Conservation (phyloP, 441 rosid genomes). For the Pelargonium citronellum region DNA sequence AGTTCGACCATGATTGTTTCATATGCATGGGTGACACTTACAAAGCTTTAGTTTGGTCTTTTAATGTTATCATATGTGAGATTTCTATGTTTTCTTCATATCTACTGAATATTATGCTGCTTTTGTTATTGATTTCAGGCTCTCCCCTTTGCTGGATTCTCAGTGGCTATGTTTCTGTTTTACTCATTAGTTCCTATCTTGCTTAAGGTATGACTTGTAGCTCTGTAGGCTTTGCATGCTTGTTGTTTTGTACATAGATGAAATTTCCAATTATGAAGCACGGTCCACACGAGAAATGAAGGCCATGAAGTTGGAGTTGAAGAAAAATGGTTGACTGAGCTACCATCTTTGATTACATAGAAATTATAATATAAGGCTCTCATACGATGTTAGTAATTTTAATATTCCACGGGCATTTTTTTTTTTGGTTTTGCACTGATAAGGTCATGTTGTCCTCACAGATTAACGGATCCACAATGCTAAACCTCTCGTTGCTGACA, state of each 20-base stretch:
- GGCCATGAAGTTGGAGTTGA: neutral
- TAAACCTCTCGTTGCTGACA: slow-evolving; percentile 72
- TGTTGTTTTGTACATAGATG: neutral
- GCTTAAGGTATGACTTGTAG: slow-evolving; percentile 53
- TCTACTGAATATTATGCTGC: neutral
- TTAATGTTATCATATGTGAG: neutral
- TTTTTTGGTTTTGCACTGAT: neutral
- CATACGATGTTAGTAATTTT: neutral
- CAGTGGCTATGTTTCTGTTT: slow-evolving; percentile 66
- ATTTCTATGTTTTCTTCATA: neutral
- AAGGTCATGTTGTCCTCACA: slow-evolving; percentile 23
- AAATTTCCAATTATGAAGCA: no score
- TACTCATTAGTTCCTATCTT: slow-evolving; percentile 76
- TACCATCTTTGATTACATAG: neutral
- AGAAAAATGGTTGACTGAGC: neutral
- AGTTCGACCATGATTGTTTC: no score
- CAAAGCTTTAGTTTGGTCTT: neutral
- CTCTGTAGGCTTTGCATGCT: neutral
- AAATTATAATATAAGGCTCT: neutral
- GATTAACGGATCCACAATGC: slow-evolving; percentile 70
- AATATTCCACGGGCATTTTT: neutral
- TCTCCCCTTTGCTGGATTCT: slow-evolving; percentile 61
- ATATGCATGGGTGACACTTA: no score
- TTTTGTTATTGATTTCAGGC: slow-evolving; percentile 45
- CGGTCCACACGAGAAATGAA: neutral